Percentiles rank a stretch among this genome's conserved stretches.
Conservation (phyloP, 768 basidiomycete genomes). For the Boletus barrowsii region DNA sequence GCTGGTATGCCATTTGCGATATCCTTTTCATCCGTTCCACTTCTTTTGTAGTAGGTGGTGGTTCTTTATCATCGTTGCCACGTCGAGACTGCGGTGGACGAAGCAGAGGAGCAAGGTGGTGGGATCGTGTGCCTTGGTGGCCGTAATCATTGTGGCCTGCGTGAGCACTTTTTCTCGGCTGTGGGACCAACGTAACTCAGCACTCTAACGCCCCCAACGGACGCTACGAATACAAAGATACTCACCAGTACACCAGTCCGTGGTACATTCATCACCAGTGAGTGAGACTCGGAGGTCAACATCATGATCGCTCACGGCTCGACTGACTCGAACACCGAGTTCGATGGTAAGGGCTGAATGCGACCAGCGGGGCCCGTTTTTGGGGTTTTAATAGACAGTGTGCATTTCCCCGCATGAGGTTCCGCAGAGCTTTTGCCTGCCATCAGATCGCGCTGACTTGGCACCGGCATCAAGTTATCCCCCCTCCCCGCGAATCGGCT, state of each 20-base stretch:
- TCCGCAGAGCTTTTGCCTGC: conserved; percentile 5
- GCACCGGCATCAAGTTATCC: conserved; percentile 2
- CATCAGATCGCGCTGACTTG: conserved; percentile 1
- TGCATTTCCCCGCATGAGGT: background rate
- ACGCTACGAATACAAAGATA: background rate
- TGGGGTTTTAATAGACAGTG: conserved; percentile 2
- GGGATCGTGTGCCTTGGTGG: background rate
- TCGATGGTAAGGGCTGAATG: background rate
- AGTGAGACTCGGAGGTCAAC: background rate
- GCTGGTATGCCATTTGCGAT: background rate
- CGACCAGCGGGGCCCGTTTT: background rate
- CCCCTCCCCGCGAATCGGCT: background rate
- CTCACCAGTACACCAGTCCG: conserved; percentile 7
- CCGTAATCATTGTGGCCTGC: background rate
- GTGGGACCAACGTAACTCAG: background rate
- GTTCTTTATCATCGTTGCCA: background rate
- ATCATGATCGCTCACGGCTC: background rate
- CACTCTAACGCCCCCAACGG: background rate
- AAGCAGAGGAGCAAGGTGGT: background rate
- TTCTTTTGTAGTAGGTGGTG: background rate
- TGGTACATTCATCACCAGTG: background rate
- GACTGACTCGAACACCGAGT: background rate
- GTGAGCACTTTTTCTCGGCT: background rate
- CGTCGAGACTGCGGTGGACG: background rate
- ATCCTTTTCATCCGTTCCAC: background rate